Base-by-base conservation (phyloP, 148 eudicot genomes). In the Chenopodium formosanum region DNA sequence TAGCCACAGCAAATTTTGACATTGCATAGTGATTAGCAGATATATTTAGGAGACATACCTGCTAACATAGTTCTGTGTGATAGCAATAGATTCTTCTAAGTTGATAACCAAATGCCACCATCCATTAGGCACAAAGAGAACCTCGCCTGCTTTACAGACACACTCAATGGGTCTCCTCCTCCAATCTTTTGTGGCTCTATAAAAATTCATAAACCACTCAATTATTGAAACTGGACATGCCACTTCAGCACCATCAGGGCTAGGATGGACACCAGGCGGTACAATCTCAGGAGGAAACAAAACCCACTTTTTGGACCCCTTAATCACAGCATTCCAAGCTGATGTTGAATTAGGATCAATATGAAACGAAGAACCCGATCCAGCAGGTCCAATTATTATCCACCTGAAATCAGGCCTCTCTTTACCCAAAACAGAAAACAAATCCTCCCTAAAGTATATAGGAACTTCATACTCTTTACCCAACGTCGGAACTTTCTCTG, bases 101-200 rank as follows among this genome's bases (percentile, higher is more conserved):
- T 94, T 96, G 80, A 96, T 92, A 56, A 96, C 99, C 90, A 96
- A 82, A 91, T 94, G 99, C 99, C 99, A 96, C 99, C 99, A 96
- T 52, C 98, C 99, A 78, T 91, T 91, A 46, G 99, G 99, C 82
- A 96, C 99, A 83, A 94, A 96, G 65, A 96, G 83, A 74, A 94
- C 99, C 73, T 96, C 99, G 47, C 99, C 99, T 4, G 97, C 98
- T 86, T 90, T 96, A 77, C 99, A 96, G 48, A 96, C 88, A 85
- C 99, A 96, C 78, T 96, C 99, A 77, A 96, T 79, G 0, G 99
- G 99, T 83, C 89, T 89, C 87, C 89, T 96, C 73, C 85, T 77
- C 99, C 95, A 92, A 64, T 84, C 88, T 85, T 89, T 91, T 1
- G 99, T 96, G 22, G 91, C 92, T 72, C 68, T 81, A 64, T 96